Conservation (phyloP, 2,329 filamentous ascomycete genomes). For the Piedraia hortae region DNA sequence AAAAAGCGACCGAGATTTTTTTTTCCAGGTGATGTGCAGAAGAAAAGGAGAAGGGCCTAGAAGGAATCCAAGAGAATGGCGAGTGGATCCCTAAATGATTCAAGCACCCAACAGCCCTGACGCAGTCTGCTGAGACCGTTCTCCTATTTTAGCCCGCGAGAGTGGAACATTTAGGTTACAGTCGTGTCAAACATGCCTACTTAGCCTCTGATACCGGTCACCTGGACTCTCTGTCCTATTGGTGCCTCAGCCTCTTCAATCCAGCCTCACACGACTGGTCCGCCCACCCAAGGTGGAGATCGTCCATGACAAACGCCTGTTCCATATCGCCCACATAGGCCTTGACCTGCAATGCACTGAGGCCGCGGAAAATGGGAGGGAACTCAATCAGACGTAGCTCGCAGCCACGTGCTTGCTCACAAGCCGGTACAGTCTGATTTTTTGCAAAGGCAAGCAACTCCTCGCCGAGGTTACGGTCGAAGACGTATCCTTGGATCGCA, state of each 20-base stretch:
- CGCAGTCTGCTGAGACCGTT: neutral
- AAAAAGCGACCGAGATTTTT: too few relatives aligned
- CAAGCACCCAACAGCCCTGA: neutral
- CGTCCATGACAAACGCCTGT: slow-evolving; percentile 21
- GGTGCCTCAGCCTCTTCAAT: slow-evolving; percentile 27
- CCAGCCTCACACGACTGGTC: slow-evolving; percentile 25
- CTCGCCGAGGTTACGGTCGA: slow-evolving; percentile 12
- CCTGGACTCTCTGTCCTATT: slow-evolving; percentile 1
- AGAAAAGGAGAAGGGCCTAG: too few relatives aligned
- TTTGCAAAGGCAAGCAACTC: slow-evolving; percentile 12
- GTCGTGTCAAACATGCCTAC: neutral
- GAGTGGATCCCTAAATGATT: slow-evolving; percentile 17
- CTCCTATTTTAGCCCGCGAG: neutral
- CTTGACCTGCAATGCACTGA: slow-evolving; percentile 23
- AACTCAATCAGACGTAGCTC: slow-evolving; percentile 18
- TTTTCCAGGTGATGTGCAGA: too few relatives aligned
- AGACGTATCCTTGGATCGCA: slow-evolving; percentile 20
- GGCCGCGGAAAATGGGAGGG: slow-evolving; percentile 13
- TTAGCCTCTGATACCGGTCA: neutral
- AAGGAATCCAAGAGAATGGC: slow-evolving; percentile 34
- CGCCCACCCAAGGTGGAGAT: slow-evolving; percentile 21
- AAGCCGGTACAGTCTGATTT: slow-evolving; percentile 17
- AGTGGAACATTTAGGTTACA: neutral
- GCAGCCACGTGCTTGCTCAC: slow-evolving; percentile 15
- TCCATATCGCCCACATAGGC: slow-evolving; percentile 15